Percentiles rank a stretch among this genome's conserved stretches.
These are phyloP conservation scores for Phytophthora citricola DNA, from an alignment of 352 stramenopile species.

Conservation along the genomic window DNA sequence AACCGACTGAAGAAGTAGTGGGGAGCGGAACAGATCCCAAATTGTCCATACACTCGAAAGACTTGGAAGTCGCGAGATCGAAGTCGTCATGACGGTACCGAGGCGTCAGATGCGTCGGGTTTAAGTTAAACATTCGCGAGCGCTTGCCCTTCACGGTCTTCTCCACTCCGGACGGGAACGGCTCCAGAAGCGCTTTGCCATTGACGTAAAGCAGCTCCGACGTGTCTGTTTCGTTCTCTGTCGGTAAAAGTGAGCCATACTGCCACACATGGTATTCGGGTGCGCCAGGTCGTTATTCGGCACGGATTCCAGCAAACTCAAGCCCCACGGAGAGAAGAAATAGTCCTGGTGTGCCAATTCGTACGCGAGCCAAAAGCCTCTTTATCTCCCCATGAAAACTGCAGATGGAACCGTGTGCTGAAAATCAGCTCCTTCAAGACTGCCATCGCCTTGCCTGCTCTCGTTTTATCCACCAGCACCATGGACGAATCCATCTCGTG, in stretches of 20 bases:
- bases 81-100: slow-evolving; percentile 33
- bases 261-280: slow-evolving; percentile 48
- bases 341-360: slow-evolving; percentile 59
- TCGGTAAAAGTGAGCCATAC: slow-evolving; percentile 54
- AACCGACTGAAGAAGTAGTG: slow-evolving; percentile 47
- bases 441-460: slow-evolving; percentile 44
- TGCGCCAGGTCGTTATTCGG: slow-evolving; percentile 44
- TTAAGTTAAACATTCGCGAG: slow-evolving; percentile 50
- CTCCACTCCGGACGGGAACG: slow-evolving; percentile 41
- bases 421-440: slow-evolving; percentile 57
- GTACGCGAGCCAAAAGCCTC: slow-evolving; percentile 58
- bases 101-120: slow-evolving; percentile 48
- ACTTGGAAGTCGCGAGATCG: slow-evolving; percentile 29
- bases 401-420: slow-evolving; percentile 40
- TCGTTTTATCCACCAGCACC: slow-evolving; percentile 52
- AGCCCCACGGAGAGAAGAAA: slow-evolving; percentile 59
- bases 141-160: slow-evolving; percentile 42
- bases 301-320: slow-evolving; percentile 43
- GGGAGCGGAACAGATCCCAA: slow-evolving; percentile 40
- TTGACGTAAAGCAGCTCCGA: slow-evolving; percentile 42
- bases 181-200: slow-evolving; percentile 42
- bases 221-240: slow-evolving; percentile 24
- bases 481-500: slow-evolving; percentile 74
- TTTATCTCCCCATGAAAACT: slow-evolving; percentile 67
- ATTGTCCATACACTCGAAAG: slow-evolving; percentile 60